Evolutionary conservation across 176 grass and related monocot genomes (phyloP).

Genomic region (Eragrostis curvula): DNA sequence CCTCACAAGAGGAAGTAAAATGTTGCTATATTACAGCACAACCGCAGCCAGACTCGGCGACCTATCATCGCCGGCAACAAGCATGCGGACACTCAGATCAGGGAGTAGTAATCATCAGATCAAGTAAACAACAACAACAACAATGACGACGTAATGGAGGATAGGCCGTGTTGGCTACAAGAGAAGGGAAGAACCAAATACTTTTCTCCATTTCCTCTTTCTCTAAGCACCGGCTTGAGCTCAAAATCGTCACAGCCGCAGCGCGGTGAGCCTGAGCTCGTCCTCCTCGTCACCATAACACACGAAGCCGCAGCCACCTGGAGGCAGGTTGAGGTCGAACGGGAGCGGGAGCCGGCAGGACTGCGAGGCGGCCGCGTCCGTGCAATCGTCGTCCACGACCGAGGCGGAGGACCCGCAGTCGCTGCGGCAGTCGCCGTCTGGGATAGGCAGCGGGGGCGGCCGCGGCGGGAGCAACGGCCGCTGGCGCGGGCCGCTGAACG

Average conservation of each 20-base stretch:
- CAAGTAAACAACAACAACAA: constrained; percentile 42
- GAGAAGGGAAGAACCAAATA: constrained; percentile 70
- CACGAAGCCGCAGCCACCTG: constrained; percentile 11
- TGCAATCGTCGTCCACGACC: constrained; percentile 66
- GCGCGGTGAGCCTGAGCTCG: constrained; percentile 57
- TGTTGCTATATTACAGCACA: constrained; percentile 59
- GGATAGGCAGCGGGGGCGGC: constrained; percentile 22
- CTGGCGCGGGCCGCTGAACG: constrained; percentile 53
- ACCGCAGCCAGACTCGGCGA: constrained; percentile 12
- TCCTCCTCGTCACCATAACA: constrained; percentile 28
- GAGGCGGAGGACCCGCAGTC: constrained; percentile 77
- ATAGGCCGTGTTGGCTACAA: constrained; percentile 36
- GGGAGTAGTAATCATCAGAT: constrained; percentile 44
- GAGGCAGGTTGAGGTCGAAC: constrained; percentile 68
- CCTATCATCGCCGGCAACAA: constrained; percentile 16
- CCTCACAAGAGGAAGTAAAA: constrained; percentile 51
- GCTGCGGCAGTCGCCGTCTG: constrained; percentile 56
- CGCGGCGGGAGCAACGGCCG: constrained; percentile 44
- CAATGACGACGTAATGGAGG: background rate
- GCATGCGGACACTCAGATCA: constrained; percentile 29
- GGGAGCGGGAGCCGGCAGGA: constrained; percentile 36
- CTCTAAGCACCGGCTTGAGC: constrained; percentile 31
- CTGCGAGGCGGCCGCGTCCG: constrained; percentile 53
- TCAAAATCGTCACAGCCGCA: constrained; percentile 51
- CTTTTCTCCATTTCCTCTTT: constrained; percentile 67